Base-by-base conservation (phyloP, 2,329 filamentous ascomycete species). In the Pseudogymnoascus sp. region DNA sequence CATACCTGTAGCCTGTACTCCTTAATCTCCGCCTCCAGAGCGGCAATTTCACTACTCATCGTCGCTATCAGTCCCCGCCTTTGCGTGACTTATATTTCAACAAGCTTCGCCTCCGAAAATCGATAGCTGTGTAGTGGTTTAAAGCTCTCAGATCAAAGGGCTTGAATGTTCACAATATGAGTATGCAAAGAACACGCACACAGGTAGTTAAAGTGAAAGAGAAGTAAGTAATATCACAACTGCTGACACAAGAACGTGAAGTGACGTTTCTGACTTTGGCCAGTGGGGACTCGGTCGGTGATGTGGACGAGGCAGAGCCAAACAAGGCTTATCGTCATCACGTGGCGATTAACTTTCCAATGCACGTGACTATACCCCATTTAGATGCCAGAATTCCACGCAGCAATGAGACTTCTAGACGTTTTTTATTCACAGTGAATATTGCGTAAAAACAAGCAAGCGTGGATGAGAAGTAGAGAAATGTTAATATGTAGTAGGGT, bases 1-100 rank as follows among this genome's bases (percentile, higher is more conserved):
- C 72, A 44, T 71, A 84, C 82, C 79, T 85, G 83, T 68, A 83
- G 73, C 73, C 79, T 83, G 73, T 84, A 86, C 74, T 84, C 83
- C 71, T 84, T 84, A 56, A 85, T 75, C 71, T 85, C 75, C 67
- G 72, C 73, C 66, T 76, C 73, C 62, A 75, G 65, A n/a, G 68
- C 67, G 14, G 70, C 69, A 60, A 73, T 70, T 64, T 74, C 71
- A 59, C 64, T 69, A 59, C 66, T 69, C 70, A 72, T 72, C 25
- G 8, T 53, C 1, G 7, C 25, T 53, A 31, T 18, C 46, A 34
- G 10, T 53, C 46, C 25, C 42, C 40, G 10, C 40, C 25, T 53
- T 53, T 1, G n/a, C 7, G 18, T 7, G 8, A 7, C 18, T 14
- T 14, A 53, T 7, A 53, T 53, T 25, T 34, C 25, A 31, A 28